phyloP scores from a whole-genome alignment of 2,329 filamentous ascomycete species.

The Colletotrichum sansevieriae region DNA sequence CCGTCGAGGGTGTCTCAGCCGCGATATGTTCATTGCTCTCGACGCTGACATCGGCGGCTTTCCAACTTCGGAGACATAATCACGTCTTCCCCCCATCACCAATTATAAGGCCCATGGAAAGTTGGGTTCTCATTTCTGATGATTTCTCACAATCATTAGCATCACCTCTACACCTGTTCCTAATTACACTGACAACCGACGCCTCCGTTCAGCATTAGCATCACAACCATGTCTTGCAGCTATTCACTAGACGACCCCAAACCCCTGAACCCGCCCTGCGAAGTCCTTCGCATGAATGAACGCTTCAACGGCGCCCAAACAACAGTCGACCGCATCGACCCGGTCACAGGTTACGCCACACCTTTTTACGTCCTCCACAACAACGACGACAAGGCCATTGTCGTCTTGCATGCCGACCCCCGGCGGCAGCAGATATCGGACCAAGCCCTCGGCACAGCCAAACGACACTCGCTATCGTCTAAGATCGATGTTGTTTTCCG shows the following conservation, averaged over 20 bases:
- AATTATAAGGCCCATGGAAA: neutral
- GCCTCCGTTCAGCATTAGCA: neutral
- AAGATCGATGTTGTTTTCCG: slow-evolving; percentile 31
- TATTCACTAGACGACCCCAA: neutral
- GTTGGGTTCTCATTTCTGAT: accelerated
- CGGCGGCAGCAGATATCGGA: neutral
- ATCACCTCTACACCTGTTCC: accelerated
- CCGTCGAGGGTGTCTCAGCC: neutral
- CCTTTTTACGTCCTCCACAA: slow-evolving; percentile 34
- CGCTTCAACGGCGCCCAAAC: slow-evolving; percentile 42
- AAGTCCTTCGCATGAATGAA: slow-evolving; percentile 19
- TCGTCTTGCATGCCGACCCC: slow-evolving; percentile 23
- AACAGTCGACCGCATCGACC: slow-evolving; percentile 36
- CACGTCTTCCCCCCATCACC: neutral
- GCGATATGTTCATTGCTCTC: neutral
- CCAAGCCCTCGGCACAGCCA: slow-evolving; percentile 11
- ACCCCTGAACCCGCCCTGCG: neutral
- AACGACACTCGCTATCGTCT: slow-evolving; percentile 28
- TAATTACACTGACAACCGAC: no score
- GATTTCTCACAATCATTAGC: neutral
- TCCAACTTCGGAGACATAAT: neutral
- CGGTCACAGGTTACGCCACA: slow-evolving; percentile 9
- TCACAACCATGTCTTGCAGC: neutral
- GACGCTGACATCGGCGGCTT: slow-evolving; percentile 21
- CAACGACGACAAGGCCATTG: slow-evolving; percentile 17